Evolutionary conservation across 192 early-diverging fungal species (phyloP).

Genomic region (Entophlyctis luteolus): DNA sequence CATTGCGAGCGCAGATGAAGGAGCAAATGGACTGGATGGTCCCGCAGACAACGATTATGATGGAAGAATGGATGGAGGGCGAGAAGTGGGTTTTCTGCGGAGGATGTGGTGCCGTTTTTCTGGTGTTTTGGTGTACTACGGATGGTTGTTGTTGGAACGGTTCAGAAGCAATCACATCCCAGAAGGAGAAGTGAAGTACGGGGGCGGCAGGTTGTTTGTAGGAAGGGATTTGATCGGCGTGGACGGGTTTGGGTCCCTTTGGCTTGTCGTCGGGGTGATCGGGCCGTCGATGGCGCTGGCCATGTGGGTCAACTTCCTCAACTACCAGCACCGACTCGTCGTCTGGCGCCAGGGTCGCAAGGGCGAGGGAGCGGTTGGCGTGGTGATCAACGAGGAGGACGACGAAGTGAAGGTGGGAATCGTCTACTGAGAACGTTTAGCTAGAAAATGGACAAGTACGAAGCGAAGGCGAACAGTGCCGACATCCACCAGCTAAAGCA

Average conservation of each 20-base stretch:
- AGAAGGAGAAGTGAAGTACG: not conserved
- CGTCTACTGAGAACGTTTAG: slow-evolving; percentile 1
- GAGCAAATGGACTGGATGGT: not conserved
- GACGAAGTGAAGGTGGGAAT: slow-evolving; percentile 22
- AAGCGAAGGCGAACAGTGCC: too few relatives aligned
- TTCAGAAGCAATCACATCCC: not conserved
- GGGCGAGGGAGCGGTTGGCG: not conserved
- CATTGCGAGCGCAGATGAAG: slow-evolving; percentile 1
- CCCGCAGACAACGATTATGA: slow-evolving; percentile 11
- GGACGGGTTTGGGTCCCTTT: not conserved
- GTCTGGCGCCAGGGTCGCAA: slow-evolving; percentile 1
- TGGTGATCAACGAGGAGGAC: slow-evolving; percentile 22
- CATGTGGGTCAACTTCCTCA: slow-evolving; percentile 19
- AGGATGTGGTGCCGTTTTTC: slow-evolving; percentile 14
- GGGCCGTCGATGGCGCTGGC: not conserved
- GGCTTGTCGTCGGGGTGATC: slow-evolving; percentile 8
- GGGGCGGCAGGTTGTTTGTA: not conserved
- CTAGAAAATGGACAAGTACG: too few relatives aligned
- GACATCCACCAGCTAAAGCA: too few relatives aligned
- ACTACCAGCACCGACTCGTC: slow-evolving; percentile 24
- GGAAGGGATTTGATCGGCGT: not conserved
- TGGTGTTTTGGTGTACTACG: not conserved
- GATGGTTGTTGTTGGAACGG: not conserved
- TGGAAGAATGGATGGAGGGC: slow-evolving; percentile 21
- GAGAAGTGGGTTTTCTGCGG: slow-evolving; percentile 12